Evolutionary conservation across 176 grass and related monocot genomes (phyloP), one percentile per base, ranked within the genome.

Genomic region (Paspalum notatum): DNA sequence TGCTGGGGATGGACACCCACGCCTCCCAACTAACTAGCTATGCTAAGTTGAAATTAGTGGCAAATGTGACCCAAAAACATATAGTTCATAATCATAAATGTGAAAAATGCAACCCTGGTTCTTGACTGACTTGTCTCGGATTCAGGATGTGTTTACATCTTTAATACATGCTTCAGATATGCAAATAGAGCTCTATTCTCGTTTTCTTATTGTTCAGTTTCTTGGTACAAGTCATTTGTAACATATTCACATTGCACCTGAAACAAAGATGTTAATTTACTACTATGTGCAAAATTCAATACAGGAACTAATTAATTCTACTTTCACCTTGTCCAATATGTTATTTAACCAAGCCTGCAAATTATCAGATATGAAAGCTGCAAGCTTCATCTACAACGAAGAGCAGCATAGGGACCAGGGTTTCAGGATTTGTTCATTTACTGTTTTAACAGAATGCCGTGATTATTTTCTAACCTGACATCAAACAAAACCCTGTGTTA

Each of bases 361-460:
- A 71, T 50, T 18, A 37, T 46, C 45, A 26, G 22, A 51, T 43
- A 32, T 4, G 9, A 26, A 52, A 20, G 46, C 48, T 72, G 46
- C 4, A 72, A 73, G 48, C 41, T 74, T 55, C 18, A 57, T 52
- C 12, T 74, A 4, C 21, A 52, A 51, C 59, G 32, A 78, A 42
- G 76, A 51, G 27, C 16, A 16, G n/a, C 16, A 40, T 24, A 48
- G 74, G 40, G 38, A 40, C 20, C 6, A 2, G 4, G 12, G 17
- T 41, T 48, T 14, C n/a, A 41, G 26, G 55, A 82, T 62, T 13
- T 15, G 24, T 68, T 44, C 1, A 8, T 67, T 55, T 55, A 75
- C 47, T 75, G 59, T 66, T 79, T 62, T 52, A 62, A 2, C 14
- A 21, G 60, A 82, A 64, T 72, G 56, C 12, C 18, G 20, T 68